phyloP scores from a whole-genome alignment of 768 basidiomycete species.

The Pleurotus eryngii region DNA sequence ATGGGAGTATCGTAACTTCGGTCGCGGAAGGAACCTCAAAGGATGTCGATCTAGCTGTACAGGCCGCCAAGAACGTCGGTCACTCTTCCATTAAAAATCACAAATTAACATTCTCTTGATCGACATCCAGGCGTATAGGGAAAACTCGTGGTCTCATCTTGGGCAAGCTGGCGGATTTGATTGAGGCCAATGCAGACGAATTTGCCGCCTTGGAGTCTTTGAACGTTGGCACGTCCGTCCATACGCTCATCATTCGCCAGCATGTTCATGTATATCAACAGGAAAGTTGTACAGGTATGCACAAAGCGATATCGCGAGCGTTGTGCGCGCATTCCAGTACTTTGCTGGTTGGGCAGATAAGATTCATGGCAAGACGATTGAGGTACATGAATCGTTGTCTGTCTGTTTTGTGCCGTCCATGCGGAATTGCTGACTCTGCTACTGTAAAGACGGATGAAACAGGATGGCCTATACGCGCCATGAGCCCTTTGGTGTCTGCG shows the following conservation, averaged over 20 bases:
- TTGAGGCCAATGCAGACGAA: slow-evolving; percentile 45
- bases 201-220: slow-evolving; percentile 49
- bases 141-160: slow-evolving; percentile 37
- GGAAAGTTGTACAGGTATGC: slow-evolving; percentile 26
- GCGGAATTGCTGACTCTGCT: no score
- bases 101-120: neutral
- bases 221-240: slow-evolving; percentile 33
- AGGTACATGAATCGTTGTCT: slow-evolving; percentile 14
- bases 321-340: slow-evolving; percentile 49
- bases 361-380: slow-evolving; percentile 58
- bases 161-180: slow-evolving; percentile 46
- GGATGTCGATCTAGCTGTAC: slow-evolving; percentile 67
- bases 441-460: slow-evolving; percentile 25
- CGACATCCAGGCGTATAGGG: slow-evolving; percentile 26
- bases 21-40: slow-evolving; percentile 51
- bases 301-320: slow-evolving; percentile 17
- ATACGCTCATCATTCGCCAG: neutral
- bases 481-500: slow-evolving; percentile 55
- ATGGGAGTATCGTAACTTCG: slow-evolving; percentile 51
- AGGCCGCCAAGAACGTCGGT: slow-evolving; percentile 46
- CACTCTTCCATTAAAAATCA: neutral
- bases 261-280: neutral
- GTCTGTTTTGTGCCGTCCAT: neutral
- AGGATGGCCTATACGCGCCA: slow-evolving; percentile 59
- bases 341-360: slow-evolving; percentile 82